Percentiles rank a stretch among this genome's conserved stretches.
Conservation (phyloP, 176 grass and related monocot species). For the Thalia dealbata region DNA sequence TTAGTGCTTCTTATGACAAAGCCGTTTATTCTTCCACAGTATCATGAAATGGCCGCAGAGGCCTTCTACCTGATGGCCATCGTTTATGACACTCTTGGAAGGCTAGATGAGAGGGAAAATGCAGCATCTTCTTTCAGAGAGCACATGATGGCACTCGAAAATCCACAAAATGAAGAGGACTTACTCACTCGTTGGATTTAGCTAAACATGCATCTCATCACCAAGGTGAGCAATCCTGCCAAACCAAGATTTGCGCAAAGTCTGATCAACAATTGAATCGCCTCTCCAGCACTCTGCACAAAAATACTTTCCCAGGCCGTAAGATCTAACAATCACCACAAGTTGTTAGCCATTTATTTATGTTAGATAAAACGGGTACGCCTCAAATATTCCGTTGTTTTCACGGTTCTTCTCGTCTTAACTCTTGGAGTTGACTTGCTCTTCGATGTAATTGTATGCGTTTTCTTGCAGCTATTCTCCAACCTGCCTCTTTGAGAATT, state of each 20-base stretch:
- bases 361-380: too few species aligned
- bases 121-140: conserved; percentile 54
- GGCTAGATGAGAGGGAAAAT: conserved; percentile 53
- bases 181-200: not conserved
- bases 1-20: not conserved
- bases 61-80: conserved; percentile 74
- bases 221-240: not conserved
- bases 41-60: conserved; percentile 83
- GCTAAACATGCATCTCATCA: not conserved
- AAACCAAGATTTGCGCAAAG: not conserved
- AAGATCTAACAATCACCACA: too few species aligned
- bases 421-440: not conserved
- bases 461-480: not conserved
- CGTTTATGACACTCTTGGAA: conserved; percentile 48
- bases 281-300: not conserved
- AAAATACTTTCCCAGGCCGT: too few species aligned
- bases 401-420: too few species aligned
- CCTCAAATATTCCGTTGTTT: too few species aligned
- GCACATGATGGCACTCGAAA: conserved; percentile 45
- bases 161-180: conserved; percentile 39
- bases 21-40: conserved; percentile 28
- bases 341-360: too few species aligned
- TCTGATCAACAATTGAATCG: not conserved
- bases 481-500: not conserved
- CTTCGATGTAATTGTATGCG: not conserved